Base-by-base conservation (phyloP, 1,139 yeast species). In the Yamadazyma mexicana region DNA sequence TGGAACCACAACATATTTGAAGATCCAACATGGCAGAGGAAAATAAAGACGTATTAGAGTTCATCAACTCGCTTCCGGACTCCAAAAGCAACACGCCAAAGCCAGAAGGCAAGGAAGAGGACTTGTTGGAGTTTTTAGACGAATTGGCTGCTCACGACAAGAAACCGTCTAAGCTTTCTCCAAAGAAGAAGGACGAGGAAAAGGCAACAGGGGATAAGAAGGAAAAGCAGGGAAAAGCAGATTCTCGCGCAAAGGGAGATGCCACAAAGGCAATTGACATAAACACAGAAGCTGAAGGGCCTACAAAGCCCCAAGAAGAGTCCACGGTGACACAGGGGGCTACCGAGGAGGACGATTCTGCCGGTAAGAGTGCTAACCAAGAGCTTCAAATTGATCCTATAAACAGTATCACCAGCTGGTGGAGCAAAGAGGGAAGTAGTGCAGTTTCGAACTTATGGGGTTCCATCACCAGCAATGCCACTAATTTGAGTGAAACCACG, bases 61-160 rank as follows among this genome's bases (percentile, higher is more conserved):
- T 92, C 59, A 75, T 92, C 53, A 94, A 91, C 56, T 86, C 96
- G 1, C 73, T 92, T 35, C 97, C 96, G 9, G 88, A 83, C 44
- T 75, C 80, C 25, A 71, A 73, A 43, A 46, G 64, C n/a, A 57
- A 56, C 17, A 65, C 73, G 14, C 66, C 71, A 9, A 59, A 57
- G 28, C 67, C 70, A 7, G 56, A 56, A 6, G 77, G 74, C 35
- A 73, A 77, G 34, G 85, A 81, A 26, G 85, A 81, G 26, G 97
- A 91, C 49, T 81, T 92, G 34, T 68, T 91, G 55, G 95, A 87
- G 27, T 91, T 92, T 54, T 68, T 92, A 46, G 96, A 91, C 57
- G 95, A 91, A 56, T 69, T 92, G 48, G 87, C 79, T 23, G 73
- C 69, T 29, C 74, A 68, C 45, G 74, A 70, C 11, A 47, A 34